Percentiles rank a stretch among this genome's conserved stretches.
Evolutionary conservation across 208 protist species (phyloP).

Genomic region (Endotrypanum monterogeii): DNA sequence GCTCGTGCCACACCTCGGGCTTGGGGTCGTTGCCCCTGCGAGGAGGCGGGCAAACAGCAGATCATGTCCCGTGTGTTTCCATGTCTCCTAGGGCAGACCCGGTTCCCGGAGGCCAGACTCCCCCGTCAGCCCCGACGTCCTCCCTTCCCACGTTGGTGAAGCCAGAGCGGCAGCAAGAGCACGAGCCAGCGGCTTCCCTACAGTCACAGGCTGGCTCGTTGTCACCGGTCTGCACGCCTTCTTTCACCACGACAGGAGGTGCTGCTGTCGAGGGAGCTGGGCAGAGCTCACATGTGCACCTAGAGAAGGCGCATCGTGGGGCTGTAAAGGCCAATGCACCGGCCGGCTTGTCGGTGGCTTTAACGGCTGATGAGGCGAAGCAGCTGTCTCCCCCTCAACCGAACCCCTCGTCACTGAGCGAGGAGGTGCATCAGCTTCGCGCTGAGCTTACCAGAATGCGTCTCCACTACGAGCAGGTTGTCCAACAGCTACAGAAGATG

Average conservation of each 20-base stretch:
- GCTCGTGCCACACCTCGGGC: background rate
- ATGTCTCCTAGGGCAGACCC: background rate
- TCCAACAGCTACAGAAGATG: slow-evolving; percentile 22
- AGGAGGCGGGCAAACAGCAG: background rate
- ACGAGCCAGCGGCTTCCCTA: background rate
- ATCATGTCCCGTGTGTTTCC: too few relatives aligned
- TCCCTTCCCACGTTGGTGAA: background rate
- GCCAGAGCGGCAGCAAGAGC: background rate
- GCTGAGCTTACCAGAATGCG: slow-evolving; percentile 24
- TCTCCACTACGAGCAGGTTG: slow-evolving; percentile 16
- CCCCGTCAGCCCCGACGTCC: background rate
- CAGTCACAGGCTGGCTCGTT: background rate
- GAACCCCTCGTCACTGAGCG: background rate
- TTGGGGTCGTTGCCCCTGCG: background rate
- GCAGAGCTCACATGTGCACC: background rate
- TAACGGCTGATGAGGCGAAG: background rate
- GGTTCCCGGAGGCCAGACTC: background rate
- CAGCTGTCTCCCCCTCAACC: background rate
- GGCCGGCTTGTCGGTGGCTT: background rate
- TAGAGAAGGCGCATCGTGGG: background rate
- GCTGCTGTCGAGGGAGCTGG: background rate
- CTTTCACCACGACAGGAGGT: background rate
- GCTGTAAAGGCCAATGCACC: background rate
- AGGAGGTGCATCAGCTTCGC: slow-evolving; percentile 25
- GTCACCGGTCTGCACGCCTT: background rate